phyloP scores from a whole-genome alignment of 2,329 filamentous ascomycete genomes.

The Exophiala phaeomuriformis region DNA sequence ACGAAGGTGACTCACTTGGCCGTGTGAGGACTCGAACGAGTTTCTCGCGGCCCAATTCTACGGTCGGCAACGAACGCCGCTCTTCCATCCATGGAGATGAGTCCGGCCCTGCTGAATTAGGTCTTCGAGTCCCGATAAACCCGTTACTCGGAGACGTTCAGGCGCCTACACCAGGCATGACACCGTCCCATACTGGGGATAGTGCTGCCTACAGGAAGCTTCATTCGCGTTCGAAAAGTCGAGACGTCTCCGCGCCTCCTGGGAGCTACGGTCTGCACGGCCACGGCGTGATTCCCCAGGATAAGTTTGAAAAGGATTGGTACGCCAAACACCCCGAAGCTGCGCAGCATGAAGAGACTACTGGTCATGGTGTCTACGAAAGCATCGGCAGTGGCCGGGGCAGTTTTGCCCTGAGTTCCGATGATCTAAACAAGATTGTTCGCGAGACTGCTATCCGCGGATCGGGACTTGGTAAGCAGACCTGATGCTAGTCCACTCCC shows the following conservation, averaged over 20 bases:
- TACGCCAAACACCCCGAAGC: conserved; percentile 86
- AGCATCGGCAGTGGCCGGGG: conserved; percentile 53
- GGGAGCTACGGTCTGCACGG: conserved; percentile 91
- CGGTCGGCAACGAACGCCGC: conserved; percentile 45
- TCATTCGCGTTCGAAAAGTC: conserved; percentile 65
- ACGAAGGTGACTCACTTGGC: conserved; percentile 45
- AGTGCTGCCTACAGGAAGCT: conserved; percentile 35
- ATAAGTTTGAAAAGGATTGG: conserved; percentile 85
- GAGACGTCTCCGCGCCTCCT: conserved; percentile 65
- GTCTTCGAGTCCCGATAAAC: conserved; percentile 88
- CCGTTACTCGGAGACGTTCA: conserved; percentile 90
- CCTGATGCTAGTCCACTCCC: conserved; percentile 3
- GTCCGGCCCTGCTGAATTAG: conserved; percentile 86
- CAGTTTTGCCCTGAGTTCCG: conserved; percentile 80
- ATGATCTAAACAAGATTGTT: conserved; percentile 85
- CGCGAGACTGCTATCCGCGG: conserved; percentile 55
- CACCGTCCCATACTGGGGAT: conserved; percentile 24
- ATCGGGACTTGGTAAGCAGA: conserved; percentile 46
- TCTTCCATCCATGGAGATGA: conserved; percentile 56
- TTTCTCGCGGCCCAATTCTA: conserved; percentile 44
- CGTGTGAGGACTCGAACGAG: conserved; percentile 57
- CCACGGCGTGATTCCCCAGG: conserved; percentile 66
- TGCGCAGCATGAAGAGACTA: conserved; percentile 61
- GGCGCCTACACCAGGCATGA: conserved; percentile 63
- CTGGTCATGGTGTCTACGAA: conserved; percentile 52